Evolutionary conservation across 2,329 filamentous ascomycete genomes (phyloP), one percentile per base, ranked within the genome.

Genomic region (Pyrenochaeta sp.): DNA sequence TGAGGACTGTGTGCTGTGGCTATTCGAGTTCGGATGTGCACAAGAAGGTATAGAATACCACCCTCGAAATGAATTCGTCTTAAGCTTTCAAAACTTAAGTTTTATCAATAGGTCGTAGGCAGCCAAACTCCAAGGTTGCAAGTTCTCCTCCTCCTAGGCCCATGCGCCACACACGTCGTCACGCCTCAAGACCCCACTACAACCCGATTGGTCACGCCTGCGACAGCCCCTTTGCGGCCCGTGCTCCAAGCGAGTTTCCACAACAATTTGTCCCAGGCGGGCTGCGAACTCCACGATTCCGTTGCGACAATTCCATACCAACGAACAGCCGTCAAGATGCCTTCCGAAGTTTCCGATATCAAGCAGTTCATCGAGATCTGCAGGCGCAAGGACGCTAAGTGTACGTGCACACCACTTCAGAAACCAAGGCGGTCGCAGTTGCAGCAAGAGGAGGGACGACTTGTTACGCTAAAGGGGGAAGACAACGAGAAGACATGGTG

Each of bases 361-460:
- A 98, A 99, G 80, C 81, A 97, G 87, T 99, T 99, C 91, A 96
- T 99, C 82, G 95, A 98, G 90, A 97, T 99, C 88, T 97, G 91
- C 89, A 90, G 94, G 83, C 91, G 95, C 82, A 96, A 97, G 87
- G 96, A 99, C 89, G 95, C 95, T 81, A 96, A 91, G 80, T 97
- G 95, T 99, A 91, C 77, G 92, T 93, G 46, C 51, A 48, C 59
- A 48, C 59, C 45, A 49, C 43, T 43, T 43, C 27, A 6, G 44
- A 41, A 27, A 27, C 9, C 23, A 27, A 5, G 23, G 23, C 23
- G 23, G 9, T 27, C 23, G 23, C 23, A 4, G 23, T 27, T 27
- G 23, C 23, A 27, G 23, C 23, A 27, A 27, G 23, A 35, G 32
- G 32, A 35, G 32, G 7, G 32, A n/a, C 14, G 32, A 14, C 14